Base-by-base conservation (phyloP, 1,284 basidiomycete species). In the Ceratobasidium sp. region DNA sequence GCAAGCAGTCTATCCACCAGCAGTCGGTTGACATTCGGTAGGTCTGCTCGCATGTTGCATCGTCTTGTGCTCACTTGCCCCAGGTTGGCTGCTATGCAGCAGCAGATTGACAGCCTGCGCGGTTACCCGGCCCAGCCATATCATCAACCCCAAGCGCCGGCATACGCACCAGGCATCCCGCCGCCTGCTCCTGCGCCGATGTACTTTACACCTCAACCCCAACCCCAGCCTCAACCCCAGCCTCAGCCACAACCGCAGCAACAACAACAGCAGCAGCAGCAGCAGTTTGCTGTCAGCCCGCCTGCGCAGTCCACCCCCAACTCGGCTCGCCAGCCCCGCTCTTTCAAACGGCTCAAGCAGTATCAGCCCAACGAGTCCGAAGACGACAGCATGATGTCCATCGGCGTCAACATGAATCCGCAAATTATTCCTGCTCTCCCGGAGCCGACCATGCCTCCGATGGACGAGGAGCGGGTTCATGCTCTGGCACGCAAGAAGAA, bases 391-490 rank as follows among this genome's bases (percentile, higher is more conserved):
- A 67, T 67, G 52, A 67, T 67, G 64, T 44, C 26, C 28, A 67
- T 67, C 38, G 32, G 52, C 32, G 64, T 67, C 8, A 52, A 55
- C 21, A 67, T 67, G 64, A 41, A 52, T 26, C 16, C 23, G 21
- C 64, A 57, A 28, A 67, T 67, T 49, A 67, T 67, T 32, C 64
- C 64, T n/a, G 18, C 49, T 21, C 50, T 67, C 1, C 64, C 64
- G 21, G 64, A 67, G 23, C 64, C 64, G 18, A 55, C 64, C 5
- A 67, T 67, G 30, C 49, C 64, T 16, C 64, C 64, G 9, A 67
- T 67, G 64, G 64, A 67, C 64, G 64, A 67, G 50, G 64, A 67
- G 43, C 64, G 64, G 16, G 64, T 67, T 8, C 64, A 67, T 55
- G 64, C 64, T 23, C 64, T 67, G 2, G 64, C 64, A 35, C 44